Evolutionary conservation across 306 rosid genomes (phyloP).

Genomic region (Notholithocarpus densiflorus): DNA sequence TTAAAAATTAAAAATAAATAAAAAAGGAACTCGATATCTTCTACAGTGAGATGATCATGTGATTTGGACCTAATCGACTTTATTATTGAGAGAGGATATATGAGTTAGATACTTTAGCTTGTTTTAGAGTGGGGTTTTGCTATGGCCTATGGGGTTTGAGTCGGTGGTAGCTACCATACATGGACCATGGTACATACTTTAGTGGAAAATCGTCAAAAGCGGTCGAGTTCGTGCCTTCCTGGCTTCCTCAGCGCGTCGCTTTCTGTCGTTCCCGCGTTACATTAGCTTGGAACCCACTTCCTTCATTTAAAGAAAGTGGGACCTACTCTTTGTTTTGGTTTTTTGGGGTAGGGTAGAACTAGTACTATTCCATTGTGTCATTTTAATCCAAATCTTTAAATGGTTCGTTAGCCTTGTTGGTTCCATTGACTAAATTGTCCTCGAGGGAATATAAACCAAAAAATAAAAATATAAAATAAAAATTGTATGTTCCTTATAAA

Average conservation of each 20-base stretch:
- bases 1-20: too few species aligned
- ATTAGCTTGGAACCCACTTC: background rate
- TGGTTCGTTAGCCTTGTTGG: background rate
- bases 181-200: too few species aligned
- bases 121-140: background rate
- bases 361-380: background rate
- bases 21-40: too few species aligned
- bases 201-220: background rate
- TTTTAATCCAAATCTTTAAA: background rate
- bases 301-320: conserved; percentile 5
- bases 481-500: too few species aligned
- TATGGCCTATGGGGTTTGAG: background rate
- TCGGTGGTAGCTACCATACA: background rate
- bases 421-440: background rate
- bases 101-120: too few species aligned
- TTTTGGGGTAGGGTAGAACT: background rate
- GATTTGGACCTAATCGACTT: too few species aligned
- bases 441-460: background rate
- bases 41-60: too few species aligned
- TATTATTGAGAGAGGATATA: too few species aligned
- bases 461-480: too few species aligned
- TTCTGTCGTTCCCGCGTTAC: conserved; percentile 29
- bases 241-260: background rate
- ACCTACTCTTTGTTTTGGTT: background rate
- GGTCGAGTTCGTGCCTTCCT: background rate